Percentiles rank a stretch among this genome's conserved stretches.
phyloP scores from a whole-genome alignment of 1,284 basidiomycete species.

The Malassezia sp. region DNA sequence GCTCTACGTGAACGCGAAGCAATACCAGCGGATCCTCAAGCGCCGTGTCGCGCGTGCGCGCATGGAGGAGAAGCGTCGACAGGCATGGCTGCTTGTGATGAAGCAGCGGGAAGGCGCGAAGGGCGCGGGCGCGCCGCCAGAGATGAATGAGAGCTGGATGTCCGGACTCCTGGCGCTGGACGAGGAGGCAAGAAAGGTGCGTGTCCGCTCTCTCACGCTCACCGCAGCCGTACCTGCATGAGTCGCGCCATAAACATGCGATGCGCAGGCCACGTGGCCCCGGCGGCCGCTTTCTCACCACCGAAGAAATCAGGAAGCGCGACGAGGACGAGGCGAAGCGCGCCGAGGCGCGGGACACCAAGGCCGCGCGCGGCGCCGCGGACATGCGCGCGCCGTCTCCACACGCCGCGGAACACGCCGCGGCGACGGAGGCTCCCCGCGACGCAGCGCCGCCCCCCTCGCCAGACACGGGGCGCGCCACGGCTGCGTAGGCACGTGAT shows the following conservation, averaged over 20 bases:
- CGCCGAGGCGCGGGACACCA: too few relatives aligned
- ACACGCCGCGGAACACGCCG: background rate
- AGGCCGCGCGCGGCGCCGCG: background rate
- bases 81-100: conserved; percentile 25
- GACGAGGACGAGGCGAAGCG: conserved; percentile 47
- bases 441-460: background rate
- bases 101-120: conserved; percentile 24
- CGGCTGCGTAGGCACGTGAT: background rate
- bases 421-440: background rate
- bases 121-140: conserved; percentile 11
- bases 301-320: conserved; percentile 63
- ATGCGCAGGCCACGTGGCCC: conserved; percentile 91
- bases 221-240: conserved; percentile 95
- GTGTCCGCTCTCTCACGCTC: too few relatives aligned
- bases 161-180: conserved; percentile 18
- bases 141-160: conserved; percentile 10
- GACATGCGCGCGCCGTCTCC: background rate
- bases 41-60: conserved; percentile 32
- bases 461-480: background rate
- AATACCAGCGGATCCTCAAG: conserved; percentile 43
- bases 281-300: conserved; percentile 88
- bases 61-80: conserved; percentile 38
- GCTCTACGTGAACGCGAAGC: conserved; percentile 44
- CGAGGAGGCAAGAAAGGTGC: conserved; percentile 49
- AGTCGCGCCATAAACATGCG: conserved; percentile 92